A percentile compares a stretch with the other conserved stretches of the same genome.
These are phyloP conservation scores for Neoboletus magnificus DNA, from an alignment of 768 basidiomycete genomes.

Conservation along the genomic window DNA sequence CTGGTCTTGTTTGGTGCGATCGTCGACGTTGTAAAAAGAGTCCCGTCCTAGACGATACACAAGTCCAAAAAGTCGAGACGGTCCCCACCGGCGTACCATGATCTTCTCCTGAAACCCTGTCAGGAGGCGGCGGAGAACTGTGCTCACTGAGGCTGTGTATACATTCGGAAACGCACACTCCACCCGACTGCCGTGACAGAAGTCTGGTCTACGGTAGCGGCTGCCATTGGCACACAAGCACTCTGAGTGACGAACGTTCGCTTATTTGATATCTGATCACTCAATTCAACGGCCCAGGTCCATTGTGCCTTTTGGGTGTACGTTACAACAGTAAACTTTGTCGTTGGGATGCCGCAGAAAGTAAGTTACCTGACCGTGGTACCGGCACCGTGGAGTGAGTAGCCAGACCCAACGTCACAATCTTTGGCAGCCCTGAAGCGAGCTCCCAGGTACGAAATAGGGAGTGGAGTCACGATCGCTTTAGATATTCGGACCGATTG, in stretches of 20 bases:
- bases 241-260: background rate
- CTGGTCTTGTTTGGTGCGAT: background rate
- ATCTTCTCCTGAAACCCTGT: slow-evolving; percentile 2
- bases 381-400: slow-evolving; percentile 28
- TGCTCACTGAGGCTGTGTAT: background rate
- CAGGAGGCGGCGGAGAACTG: background rate
- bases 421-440: slow-evolving; percentile 19
- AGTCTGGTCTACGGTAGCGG: background rate
- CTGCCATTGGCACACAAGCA: background rate
- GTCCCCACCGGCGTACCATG: no score
- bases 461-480: slow-evolving; percentile 4
- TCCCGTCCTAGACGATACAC: background rate
- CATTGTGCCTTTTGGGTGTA: slow-evolving; percentile 3
- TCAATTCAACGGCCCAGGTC: slow-evolving; percentile 1
- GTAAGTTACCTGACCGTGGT: slow-evolving; percentile 13
- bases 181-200: background rate
- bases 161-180: background rate
- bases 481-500: slow-evolving; percentile 4
- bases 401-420: slow-evolving; percentile 13
- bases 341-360: slow-evolving; percentile 20
- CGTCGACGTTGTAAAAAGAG: slow-evolving; percentile 1
- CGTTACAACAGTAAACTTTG: slow-evolving; percentile 5
- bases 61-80: background rate
- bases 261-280: background rate
- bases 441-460: slow-evolving; percentile 1